Percentiles rank a stretch among this genome's conserved stretches.
Evolutionary conservation across 495 filamentous ascomycete species (phyloP).

Genomic region (Hypoxylon fuscum): DNA sequence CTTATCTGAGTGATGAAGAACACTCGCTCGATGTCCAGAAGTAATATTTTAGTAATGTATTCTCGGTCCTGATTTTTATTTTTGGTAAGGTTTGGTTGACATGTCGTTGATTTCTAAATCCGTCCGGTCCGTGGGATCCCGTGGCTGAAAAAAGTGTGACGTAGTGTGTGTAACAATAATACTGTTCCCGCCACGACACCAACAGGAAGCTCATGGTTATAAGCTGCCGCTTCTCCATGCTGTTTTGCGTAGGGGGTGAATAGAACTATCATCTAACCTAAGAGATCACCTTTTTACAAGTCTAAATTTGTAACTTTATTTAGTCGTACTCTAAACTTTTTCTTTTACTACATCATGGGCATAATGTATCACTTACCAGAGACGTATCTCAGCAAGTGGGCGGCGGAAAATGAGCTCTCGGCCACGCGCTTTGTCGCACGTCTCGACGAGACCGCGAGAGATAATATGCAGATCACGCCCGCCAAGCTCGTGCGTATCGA

Average conservation of each 20-base stretch:
- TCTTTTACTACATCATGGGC: neutral
- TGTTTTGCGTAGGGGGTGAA: neutral
- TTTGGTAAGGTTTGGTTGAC: too few species aligned
- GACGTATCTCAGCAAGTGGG: neutral
- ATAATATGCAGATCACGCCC: neutral
- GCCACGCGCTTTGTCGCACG: neutral
- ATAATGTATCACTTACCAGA: neutral
- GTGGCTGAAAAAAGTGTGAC: too few species aligned
- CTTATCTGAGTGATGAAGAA: too few species aligned
- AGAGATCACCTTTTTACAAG: neutral
- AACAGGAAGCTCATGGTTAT: neutral
- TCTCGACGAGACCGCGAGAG: neutral
- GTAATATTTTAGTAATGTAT: too few species aligned
- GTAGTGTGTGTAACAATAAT: too few species aligned
- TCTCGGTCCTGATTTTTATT: too few species aligned
- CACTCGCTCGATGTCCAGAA: too few species aligned
- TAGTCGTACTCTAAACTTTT: neutral
- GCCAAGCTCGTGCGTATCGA: constrained; percentile 1
- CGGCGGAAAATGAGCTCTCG: neutral
- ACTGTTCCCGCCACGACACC: too few species aligned
- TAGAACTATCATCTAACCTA: neutral
- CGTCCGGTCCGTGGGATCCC: too few species aligned
- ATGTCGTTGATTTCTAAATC: too few species aligned
- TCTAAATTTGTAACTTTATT: neutral
- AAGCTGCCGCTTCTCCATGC: neutral